These are phyloP conservation scores for Isoetes engelmannii DNA, from an alignment of 83 land plant species.

Conservation along the genomic window DNA sequence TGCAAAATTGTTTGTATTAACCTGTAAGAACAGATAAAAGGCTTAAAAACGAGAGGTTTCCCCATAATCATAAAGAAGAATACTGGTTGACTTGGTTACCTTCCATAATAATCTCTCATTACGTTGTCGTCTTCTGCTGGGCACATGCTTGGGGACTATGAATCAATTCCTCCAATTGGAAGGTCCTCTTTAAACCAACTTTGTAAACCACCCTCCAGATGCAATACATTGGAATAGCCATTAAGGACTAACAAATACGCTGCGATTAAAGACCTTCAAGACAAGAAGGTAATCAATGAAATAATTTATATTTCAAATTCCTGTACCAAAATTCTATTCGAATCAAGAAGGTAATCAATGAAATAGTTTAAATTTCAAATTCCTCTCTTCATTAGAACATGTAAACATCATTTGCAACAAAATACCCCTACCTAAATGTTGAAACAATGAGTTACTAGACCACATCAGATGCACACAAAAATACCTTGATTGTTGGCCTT, in stretches of 20 bases:
- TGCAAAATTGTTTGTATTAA: too few species aligned
- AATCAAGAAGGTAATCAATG: neutral
- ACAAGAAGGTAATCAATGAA: neutral
- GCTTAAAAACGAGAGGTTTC: too few species aligned
- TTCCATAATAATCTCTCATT: too few species aligned
- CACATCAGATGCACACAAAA: neutral
- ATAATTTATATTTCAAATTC: neutral
- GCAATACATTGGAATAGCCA: conserved; percentile 69
- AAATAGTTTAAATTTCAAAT: neutral
- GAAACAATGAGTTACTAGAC: neutral
- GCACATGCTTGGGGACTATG: too few species aligned
- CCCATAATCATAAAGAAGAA: too few species aligned
- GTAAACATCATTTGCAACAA: neutral
- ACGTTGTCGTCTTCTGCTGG: too few species aligned
- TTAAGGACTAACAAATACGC: conserved; percentile 78
- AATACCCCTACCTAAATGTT: neutral
- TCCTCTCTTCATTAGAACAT: neutral
- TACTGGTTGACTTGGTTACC: too few species aligned
- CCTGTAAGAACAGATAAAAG: too few species aligned
- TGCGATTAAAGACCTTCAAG: conserved; percentile 84
- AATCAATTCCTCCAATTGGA: conserved; percentile 48
- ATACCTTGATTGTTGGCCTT: conserved; percentile 95
- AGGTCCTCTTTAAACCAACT: conserved; percentile 77
- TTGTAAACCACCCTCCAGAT: conserved; percentile 92
- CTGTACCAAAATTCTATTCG: too few species aligned